Evolutionary conservation across 805 yeast species (phyloP), one percentile per base, ranked within the genome.

Genomic region (Lachancea sp.): DNA sequence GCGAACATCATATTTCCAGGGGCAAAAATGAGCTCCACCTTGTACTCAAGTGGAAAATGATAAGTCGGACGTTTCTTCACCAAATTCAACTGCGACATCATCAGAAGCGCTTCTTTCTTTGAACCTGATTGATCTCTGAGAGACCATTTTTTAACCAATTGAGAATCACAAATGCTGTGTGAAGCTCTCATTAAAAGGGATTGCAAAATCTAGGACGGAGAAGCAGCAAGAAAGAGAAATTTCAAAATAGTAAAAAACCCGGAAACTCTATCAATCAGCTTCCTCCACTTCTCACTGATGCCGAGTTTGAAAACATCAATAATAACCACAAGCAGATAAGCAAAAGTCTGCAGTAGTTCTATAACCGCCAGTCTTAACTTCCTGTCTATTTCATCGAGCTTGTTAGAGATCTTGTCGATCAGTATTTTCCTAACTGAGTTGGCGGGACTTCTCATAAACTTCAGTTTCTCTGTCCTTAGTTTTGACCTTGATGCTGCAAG

Each of bases 291-390:
- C 19, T 41, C 39, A 12, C 29, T 18, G 3, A 41, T 9, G 17
- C 27, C 10, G n/a, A 41, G 18, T 11, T 37, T 19, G 17, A 35
- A 35, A 25, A 35, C 44, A 19, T 41, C 44, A 10, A 53, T 43
- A 4, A 47, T 33, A 3, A 54, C 55, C 16, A 60, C 47, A 11
- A 51, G 16, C 16, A 60, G 47, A 42, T 62, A 60, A 15, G 55
- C 40, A 4, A 57, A 26, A 26, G 48, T 51, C 48, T 62, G 67
- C 3, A 58, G 8, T 2, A 62, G 45, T 18, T 60, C 65, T n/a
- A 61, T 41, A 3, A 54, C 12, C 5, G 44, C 41, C 30, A 54
- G 48, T 30, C 41, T 49, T 15, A 60, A 43, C 8, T 46, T 38
- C 8, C n/a, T 10, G 27, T 50, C 46, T 36, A 58, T 49, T 19